Base-by-base conservation (phyloP, 1,139 yeast genomes). In the Wickerhamiella infanticola region DNA sequence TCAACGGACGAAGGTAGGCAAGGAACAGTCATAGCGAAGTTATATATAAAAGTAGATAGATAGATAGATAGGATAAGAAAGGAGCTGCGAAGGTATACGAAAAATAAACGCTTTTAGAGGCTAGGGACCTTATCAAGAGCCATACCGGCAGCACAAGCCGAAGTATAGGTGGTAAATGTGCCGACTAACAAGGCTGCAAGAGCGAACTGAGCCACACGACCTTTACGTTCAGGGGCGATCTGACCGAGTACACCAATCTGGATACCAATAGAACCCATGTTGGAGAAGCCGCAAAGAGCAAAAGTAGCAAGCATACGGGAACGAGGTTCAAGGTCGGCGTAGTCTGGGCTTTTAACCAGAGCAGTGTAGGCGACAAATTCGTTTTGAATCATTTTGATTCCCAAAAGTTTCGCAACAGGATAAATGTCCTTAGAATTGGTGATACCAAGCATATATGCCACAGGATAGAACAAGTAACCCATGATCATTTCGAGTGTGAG, bases 121-220 rank as follows among this genome's bases (percentile, higher is more conserved):
- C 18, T 29, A 11, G 33, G 11, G 11, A 29, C 33, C 9, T 29
- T 29, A 29, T 29, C 76, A 58, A 77, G 67, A 37, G 76, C 77
- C 81, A 77, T 77, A 41, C 80, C 81, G 13, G 83, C 81, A 50
- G 77, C 74, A 47, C 79, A 75, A 26, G 83, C 81, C 7, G 79
- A 72, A 45, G 74, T 63, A 50, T 74, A 63, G 4, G 83, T 77
- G 29, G 80, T 67, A 49, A 74, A 64, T 49, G 72, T 70, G 8
- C 83, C 83, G 40, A 74, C 66, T 40, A 74, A 51, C 52, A 77
- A 69, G 1, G 81, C 70, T 37, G 77, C 70, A 40, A 70, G 51
- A 45, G 76, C 73, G 49, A 72, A 59, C 35, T 63, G 50, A 5
- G 81, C 66, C 49, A 77, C 69, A 46, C 73, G 76, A 46, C 67